These are phyloP conservation scores for Herpetospermum pedunculosum DNA, from an alignment of 306 rosid genomes.

Conservation along the genomic window DNA sequence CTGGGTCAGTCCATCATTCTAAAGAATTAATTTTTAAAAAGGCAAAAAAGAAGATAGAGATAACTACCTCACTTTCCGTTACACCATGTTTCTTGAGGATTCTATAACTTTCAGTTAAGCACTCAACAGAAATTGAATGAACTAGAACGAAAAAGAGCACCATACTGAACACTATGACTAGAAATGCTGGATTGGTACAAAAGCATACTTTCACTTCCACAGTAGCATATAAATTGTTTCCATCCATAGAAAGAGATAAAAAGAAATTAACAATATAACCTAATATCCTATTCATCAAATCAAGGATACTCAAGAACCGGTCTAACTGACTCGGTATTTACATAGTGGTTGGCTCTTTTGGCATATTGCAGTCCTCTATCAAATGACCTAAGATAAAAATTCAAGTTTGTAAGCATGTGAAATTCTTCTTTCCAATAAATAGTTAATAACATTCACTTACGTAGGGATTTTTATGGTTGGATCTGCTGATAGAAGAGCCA, in stretches of 20 bases:
- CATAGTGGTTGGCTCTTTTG: slow-evolving; percentile 32
- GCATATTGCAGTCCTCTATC: slow-evolving; percentile 77
- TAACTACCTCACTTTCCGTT: slow-evolving; percentile 59
- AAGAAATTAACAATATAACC: not conserved
- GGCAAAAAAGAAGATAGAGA: slow-evolving; percentile 7
- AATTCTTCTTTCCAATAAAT: slow-evolving; percentile 4
- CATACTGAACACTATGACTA: not conserved
- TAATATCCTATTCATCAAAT: not conserved
- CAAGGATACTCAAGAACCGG: slow-evolving; percentile 71
- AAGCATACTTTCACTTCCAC: not conserved
- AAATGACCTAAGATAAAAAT: slow-evolving; percentile 40
- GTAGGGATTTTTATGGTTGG: slow-evolving; percentile 53
- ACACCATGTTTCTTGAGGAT: slow-evolving; percentile 42
- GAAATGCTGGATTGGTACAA: not conserved
- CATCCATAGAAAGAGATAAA: not conserved
- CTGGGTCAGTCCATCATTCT: slow-evolving; percentile 9
- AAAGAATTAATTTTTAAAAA: not conserved
- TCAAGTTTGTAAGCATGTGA: slow-evolving; percentile 10
- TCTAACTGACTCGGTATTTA: slow-evolving; percentile 38
- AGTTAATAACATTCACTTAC: slow-evolving; percentile 28
- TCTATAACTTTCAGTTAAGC: slow-evolving; percentile 54
- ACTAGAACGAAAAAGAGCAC: not conserved
- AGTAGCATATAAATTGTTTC: not conserved
- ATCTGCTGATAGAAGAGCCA: slow-evolving; percentile 64
- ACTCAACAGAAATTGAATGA: slow-evolving; percentile 14